Conservation (phyloP, 2,329 filamentous ascomycete species). For the Lachnellula hyalina region DNA sequence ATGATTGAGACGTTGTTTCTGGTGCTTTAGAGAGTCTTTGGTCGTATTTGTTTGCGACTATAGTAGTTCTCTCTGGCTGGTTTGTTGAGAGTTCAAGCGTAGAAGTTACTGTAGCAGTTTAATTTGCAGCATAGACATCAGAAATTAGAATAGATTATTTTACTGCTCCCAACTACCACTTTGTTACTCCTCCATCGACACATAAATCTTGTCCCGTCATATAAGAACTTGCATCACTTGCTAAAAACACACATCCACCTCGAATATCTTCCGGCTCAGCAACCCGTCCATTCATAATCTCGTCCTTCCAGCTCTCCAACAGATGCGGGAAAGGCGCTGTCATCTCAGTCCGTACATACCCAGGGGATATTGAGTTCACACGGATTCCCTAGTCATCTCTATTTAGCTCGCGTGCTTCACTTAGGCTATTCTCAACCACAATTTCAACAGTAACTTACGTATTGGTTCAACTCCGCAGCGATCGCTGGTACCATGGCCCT, state of each 20-base stretch:
- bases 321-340: constrained; percentile 21
- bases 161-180: constrained; percentile 11
- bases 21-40: no score
- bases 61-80: no score
- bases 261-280: constrained; percentile 33
- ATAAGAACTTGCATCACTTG: constrained; percentile 56
- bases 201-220: constrained; percentile 43
- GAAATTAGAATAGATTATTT: not conserved
- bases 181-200: constrained; percentile 24
- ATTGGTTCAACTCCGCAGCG: constrained; percentile 38
- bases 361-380: constrained; percentile 33
- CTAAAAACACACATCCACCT: constrained; percentile 46
- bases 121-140: not conserved
- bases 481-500: constrained; percentile 42
- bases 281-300: constrained; percentile 31
- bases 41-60: no score
- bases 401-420: not conserved
- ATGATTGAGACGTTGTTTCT: no score
- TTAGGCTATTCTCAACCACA: not conserved
- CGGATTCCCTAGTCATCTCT: constrained; percentile 36
- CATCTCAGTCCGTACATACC: constrained; percentile 28
- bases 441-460: constrained; percentile 17
- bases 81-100: no score
- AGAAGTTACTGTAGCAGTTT: no score
- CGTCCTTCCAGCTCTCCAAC: constrained; percentile 33